Evolutionary conservation across 805 yeast species (phyloP).

Genomic region (Millerozyma miso): DNA sequence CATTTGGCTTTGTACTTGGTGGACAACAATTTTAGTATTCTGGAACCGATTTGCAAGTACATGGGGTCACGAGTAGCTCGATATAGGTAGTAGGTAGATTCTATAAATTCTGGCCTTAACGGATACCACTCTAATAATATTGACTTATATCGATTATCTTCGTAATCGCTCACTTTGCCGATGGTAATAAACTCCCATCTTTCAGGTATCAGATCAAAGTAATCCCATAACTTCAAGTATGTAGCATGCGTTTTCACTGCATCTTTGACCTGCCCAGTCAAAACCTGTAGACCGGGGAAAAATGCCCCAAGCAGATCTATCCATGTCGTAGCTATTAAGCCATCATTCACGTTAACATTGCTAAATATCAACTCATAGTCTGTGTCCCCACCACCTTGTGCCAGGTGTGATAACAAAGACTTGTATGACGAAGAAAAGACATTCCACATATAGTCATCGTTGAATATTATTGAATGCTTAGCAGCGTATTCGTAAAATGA

Average conservation of each 20-base stretch:
- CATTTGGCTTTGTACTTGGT: slow-evolving; percentile 55
- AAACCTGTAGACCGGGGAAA: slow-evolving; percentile 79
- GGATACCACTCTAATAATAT: slow-evolving; percentile 86
- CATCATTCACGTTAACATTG: slow-evolving; percentile 55
- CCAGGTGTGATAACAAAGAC: slow-evolving; percentile 48
- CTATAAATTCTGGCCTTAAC: slow-evolving; percentile 85
- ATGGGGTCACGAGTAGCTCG: slow-evolving; percentile 84
- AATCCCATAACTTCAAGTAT: slow-evolving; percentile 73
- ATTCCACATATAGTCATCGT: slow-evolving; percentile 61
- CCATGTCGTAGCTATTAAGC: slow-evolving; percentile 57
- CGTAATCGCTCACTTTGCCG: slow-evolving; percentile 2
- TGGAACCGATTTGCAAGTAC: slow-evolving; percentile 70
- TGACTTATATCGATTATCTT: slow-evolving; percentile 8
- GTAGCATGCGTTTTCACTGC: slow-evolving; percentile 61
- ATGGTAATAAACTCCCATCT: slow-evolving; percentile 54
- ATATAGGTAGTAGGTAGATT: slow-evolving; percentile 79
- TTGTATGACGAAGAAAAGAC: slow-evolving; percentile 47
- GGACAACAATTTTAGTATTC: slow-evolving; percentile 53
- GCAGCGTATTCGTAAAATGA: slow-evolving; percentile 87
- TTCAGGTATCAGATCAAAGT: slow-evolving; percentile 81
- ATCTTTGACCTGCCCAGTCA: slow-evolving; percentile 67
- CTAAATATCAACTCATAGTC: slow-evolving; percentile 41
- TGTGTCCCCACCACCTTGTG: slow-evolving; percentile 19
- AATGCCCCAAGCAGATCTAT: slow-evolving; percentile 84
- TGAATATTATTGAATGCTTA: slow-evolving; percentile 67